Evolutionary conservation across 202 grass and related monocot genomes (phyloP), one percentile per base, ranked within the genome.

Genomic region (Elaeis oleifera): DNA sequence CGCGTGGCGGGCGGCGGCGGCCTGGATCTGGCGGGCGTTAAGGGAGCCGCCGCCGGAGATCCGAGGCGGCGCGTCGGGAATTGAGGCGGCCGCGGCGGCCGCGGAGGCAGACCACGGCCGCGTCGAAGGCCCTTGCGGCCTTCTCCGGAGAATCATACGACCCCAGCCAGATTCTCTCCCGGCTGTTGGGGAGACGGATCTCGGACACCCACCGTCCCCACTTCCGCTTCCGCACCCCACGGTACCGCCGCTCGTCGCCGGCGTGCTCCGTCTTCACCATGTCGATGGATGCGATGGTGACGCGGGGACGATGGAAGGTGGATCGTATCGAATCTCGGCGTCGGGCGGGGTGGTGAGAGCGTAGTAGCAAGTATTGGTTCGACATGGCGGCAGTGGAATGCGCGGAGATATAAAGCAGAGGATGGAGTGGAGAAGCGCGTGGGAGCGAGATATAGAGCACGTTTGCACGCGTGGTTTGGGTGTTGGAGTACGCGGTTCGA

Each of bases 61-160:
- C 9, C 70, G 76, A 3, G 89, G 89, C 44, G 89, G 84, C 9
- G 84, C 80, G 84, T 69, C 65, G 1, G 89, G 89, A 94, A 79
- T 94, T 94, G 78, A 94, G 81, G 52, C 77, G 76, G 27, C 76
- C 75, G 0, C 74, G 64, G 18, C 70, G 68, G 0, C 73, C 78
- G 22, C 89, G 84, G 60, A 94, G 89, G 69, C 81, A 85, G 52
- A 95, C 84, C 66, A 84, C 86, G n/a, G 89, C 89, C 3, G 89
- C 89, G 71, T 95, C 89, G 71, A 95, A 95, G 3, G 89, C 89
- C 16, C 89, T 78, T 5, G 89, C 89, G 15, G 89, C 89, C 76
- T 95, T 89, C 57, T 89, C 89, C 3, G 89, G 89, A 8, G 81
- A 51, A 68, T 95, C 89, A 48, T 95, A 85, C 26, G 89, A 95